Evolutionary conservation across 192 early-diverging fungal genomes (phyloP).

Genomic region (Thoreauomyces humboldtii): DNA sequence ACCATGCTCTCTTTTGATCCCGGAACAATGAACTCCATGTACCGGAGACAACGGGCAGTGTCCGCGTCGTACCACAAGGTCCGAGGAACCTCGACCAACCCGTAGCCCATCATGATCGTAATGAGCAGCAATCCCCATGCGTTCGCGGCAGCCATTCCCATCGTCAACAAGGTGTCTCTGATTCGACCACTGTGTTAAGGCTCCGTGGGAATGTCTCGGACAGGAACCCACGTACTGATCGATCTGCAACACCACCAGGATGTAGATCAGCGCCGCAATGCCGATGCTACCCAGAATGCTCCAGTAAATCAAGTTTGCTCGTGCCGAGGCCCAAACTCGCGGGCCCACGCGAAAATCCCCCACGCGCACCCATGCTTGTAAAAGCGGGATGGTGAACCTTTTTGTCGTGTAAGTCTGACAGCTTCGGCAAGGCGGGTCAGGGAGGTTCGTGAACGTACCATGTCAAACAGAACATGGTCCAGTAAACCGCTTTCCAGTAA

Average conservation of each 20-base stretch:
- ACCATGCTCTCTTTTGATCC: constrained; percentile 75
- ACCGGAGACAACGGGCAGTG: constrained; percentile 55
- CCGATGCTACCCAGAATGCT: constrained; percentile 67
- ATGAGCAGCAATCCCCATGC: constrained; percentile 89
- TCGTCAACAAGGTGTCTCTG: constrained; percentile 66
- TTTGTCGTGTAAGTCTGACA: neutral
- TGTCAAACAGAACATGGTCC: constrained; percentile 83
- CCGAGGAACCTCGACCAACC: constrained; percentile 86
- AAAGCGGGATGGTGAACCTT: constrained; percentile 74
- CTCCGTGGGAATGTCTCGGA: neutral
- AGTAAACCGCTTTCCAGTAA: constrained; percentile 86
- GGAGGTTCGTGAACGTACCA: constrained; percentile 54
- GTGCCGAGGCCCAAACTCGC: constrained; percentile 67
- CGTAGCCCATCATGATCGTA: constrained; percentile 90
- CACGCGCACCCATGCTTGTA: constrained; percentile 82
- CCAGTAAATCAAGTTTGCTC: constrained; percentile 84
- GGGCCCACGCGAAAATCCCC: constrained; percentile 76
- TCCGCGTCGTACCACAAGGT: constrained; percentile 77
- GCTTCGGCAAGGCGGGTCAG: neutral
- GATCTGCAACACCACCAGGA: constrained; percentile 48
- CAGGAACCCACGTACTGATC: neutral
- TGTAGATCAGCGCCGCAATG: constrained; percentile 70
- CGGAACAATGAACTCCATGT: constrained; percentile 66
- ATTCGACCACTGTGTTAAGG: neutral
- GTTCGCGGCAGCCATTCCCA: constrained; percentile 91